These are phyloP conservation scores for Solanum aculeatissimum DNA, from an alignment of 305 asterid genomes.

Conservation along the genomic window DNA sequence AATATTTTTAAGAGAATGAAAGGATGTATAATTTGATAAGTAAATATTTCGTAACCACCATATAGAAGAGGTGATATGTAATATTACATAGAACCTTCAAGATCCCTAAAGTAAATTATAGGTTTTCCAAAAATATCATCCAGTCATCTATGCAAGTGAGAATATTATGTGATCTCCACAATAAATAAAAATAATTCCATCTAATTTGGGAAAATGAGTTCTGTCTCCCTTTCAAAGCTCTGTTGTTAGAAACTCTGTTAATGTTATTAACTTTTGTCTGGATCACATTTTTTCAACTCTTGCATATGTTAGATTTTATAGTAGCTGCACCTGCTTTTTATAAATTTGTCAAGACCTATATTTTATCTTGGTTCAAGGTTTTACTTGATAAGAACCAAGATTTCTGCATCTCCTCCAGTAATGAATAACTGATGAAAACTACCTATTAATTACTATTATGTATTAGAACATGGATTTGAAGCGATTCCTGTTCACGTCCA, in stretches of 20 bases:
- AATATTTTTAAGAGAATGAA: background rate
- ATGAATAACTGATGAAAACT: background rate
- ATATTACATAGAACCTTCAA: background rate
- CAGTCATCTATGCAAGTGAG: background rate
- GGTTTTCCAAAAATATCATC: background rate
- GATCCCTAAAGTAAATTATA: background rate
- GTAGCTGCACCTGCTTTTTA: background rate
- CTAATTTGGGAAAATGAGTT: background rate
- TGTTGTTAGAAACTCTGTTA: background rate
- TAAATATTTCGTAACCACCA: background rate
- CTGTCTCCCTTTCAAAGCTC: background rate
- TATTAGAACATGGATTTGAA: background rate
- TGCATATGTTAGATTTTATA: background rate
- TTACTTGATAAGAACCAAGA: background rate
- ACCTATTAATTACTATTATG: background rate
- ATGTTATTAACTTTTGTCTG: background rate
- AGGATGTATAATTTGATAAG: background rate
- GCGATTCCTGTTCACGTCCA: background rate
- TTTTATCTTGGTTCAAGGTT: background rate
- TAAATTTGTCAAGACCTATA: background rate
- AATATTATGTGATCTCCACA: background rate
- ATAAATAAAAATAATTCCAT: background rate
- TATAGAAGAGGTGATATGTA: background rate
- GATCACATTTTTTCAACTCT: background rate
- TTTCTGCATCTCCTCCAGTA: background rate